These are phyloP conservation scores for Pseudotulostoma volvatum DNA, from an alignment of 495 filamentous ascomycete species.

Conservation along the genomic window DNA sequence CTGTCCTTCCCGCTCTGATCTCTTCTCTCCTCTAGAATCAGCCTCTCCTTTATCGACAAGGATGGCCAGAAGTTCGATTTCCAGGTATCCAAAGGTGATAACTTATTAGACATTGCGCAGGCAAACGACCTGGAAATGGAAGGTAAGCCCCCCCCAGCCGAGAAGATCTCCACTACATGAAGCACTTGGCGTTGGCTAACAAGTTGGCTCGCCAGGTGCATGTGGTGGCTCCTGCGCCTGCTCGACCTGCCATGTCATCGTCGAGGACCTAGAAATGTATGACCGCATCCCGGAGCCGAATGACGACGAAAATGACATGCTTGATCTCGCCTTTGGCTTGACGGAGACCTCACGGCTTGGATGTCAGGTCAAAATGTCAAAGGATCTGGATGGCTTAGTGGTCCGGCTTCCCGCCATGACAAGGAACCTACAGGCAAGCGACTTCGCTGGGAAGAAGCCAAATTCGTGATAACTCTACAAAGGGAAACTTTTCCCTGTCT, in stretches of 20 bases:
- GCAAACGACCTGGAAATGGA: conserved; percentile 96
- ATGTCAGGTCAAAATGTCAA: conserved; percentile 84
- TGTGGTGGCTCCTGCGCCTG: conserved; percentile 95
- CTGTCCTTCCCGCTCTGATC: too few species aligned
- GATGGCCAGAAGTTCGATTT: conserved; percentile 60
- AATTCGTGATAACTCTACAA: background rate
- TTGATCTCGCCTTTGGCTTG: conserved; percentile 87
- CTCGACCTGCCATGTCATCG: conserved; percentile 94
- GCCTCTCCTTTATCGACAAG: conserved; percentile 89
- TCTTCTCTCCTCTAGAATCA: too few species aligned
- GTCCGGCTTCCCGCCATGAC: conserved; percentile 86
- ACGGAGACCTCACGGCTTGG: conserved; percentile 93
- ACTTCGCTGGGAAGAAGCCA: conserved; percentile 46
- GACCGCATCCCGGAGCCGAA: conserved; percentile 84
- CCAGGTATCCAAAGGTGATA: conserved; percentile 71
- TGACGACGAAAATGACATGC: conserved; percentile 98
- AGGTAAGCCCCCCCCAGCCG: conserved; percentile 26
- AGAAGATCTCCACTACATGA: background rate
- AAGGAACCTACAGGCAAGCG: conserved; percentile 86
- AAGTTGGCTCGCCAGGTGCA: conserved; percentile 37
- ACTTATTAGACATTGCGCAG: conserved; percentile 87
- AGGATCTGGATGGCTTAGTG: conserved; percentile 70
- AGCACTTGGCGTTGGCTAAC: background rate
- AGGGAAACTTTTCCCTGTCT: too few species aligned
- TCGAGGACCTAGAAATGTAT: conserved; percentile 65